Evolutionary conservation across 192 early-diverging fungal species (phyloP).

Genomic region (Chytriomyces sp.): DNA sequence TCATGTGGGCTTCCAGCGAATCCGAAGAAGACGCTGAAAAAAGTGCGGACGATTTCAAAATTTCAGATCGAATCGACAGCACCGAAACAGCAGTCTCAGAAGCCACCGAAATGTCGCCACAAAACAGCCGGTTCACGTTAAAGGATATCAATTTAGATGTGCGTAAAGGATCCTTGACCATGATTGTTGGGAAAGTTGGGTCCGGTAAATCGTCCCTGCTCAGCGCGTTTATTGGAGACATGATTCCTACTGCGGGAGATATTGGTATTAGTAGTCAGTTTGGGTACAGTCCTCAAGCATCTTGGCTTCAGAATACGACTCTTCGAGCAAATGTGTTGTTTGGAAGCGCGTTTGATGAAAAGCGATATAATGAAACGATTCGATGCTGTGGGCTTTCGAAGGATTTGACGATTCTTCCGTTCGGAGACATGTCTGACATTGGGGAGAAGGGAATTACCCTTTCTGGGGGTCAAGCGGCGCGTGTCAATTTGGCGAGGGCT

Average conservation of each 20-base stretch:
- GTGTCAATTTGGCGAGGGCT: conserved; percentile 56
- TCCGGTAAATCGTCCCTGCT: conserved; percentile 77
- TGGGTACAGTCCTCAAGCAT: conserved; percentile 33
- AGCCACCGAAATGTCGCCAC: background rate
- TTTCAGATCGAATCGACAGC: background rate
- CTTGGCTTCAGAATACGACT: conserved; percentile 38
- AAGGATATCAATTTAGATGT: conserved; percentile 13
- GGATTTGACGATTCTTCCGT: conserved; percentile 43
- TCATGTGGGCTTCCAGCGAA: conserved; percentile 27
- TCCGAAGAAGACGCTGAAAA: conserved; percentile 6
- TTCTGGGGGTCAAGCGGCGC: conserved; percentile 73
- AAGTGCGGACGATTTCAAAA: background rate
- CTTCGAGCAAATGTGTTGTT: conserved; percentile 43
- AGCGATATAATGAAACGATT: conserved; percentile 36
- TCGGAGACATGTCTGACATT: conserved; percentile 42
- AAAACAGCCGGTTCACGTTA: conserved; percentile 42
- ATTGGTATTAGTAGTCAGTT: conserved; percentile 23
- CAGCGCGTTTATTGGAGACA: conserved; percentile 80
- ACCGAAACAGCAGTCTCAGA: background rate
- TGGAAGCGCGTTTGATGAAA: conserved; percentile 32
- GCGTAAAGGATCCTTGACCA: conserved; percentile 23
- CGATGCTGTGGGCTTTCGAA: conserved; percentile 41
- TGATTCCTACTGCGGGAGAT: conserved; percentile 44
- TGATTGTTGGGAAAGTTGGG: conserved; percentile 71
- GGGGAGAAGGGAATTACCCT: conserved; percentile 55